These are phyloP conservation scores for Fulvia fulva DNA, from an alignment of 2,329 filamentous ascomycete species.

Conservation along the genomic window DNA sequence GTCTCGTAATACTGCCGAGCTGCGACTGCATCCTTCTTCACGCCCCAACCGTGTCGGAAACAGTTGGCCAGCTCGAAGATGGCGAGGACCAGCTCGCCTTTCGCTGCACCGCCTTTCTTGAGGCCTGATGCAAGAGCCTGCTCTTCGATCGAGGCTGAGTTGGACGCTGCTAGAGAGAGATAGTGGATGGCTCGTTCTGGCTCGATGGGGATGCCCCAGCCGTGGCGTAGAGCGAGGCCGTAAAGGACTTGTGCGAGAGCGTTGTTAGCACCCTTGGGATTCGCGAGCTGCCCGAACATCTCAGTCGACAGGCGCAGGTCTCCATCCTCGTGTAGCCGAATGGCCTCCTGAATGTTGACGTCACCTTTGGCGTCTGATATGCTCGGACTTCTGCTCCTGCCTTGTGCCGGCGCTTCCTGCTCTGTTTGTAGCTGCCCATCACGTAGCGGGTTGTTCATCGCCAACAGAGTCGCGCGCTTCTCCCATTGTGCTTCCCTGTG, in stretches of 20 bases:
- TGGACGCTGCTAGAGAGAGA: constrained; percentile 82
- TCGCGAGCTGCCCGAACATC: constrained; percentile 79
- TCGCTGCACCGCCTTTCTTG: constrained; percentile 89
- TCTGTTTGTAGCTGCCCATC: constrained; percentile 28
- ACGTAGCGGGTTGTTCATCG: constrained; percentile 49
- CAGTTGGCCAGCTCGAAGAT: constrained; percentile 88
- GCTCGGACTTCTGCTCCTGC: constrained; percentile 32
- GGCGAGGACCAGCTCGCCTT: constrained; percentile 91
- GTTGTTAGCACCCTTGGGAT: constrained; percentile 82
- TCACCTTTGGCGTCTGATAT: constrained; percentile 39
- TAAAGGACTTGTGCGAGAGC: constrained; percentile 94
- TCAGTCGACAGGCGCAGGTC: constrained; percentile 74
- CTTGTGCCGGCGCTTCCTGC: constrained; percentile 5
- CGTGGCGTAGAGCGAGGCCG: constrained; percentile 87
- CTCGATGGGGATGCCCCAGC: constrained; percentile 81
- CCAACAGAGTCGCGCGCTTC: constrained; percentile 84
- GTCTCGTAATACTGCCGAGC: constrained; percentile 94
- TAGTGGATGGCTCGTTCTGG: constrained; percentile 72
- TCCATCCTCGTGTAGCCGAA: constrained; percentile 82
- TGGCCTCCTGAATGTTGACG: constrained; percentile 86
- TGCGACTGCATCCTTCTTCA: constrained; percentile 77
- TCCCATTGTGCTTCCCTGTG: constrained; percentile 79
- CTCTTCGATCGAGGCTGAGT: constrained; percentile 81
- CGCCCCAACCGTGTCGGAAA: constrained; percentile 93
- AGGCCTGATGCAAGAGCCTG: constrained; percentile 80